Percentiles rank a stretch among this genome's conserved stretches.
These are phyloP conservation scores for Diddensiella santjacobensis DNA, from an alignment of 805 yeast species.

Conservation along the genomic window DNA sequence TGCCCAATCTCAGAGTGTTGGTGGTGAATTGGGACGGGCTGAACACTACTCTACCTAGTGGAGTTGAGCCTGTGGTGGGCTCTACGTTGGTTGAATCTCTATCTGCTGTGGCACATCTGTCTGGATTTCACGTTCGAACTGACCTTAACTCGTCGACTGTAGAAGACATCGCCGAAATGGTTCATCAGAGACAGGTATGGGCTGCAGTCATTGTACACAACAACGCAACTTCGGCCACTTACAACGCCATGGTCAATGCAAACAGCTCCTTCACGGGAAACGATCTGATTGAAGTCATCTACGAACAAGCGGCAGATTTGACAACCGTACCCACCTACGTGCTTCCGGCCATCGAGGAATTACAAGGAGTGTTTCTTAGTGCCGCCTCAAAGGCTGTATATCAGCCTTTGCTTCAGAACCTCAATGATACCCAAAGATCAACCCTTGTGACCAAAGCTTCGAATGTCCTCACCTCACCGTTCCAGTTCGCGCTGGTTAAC, in stretches of 20 bases:
- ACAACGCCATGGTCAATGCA: conserved; percentile 38
- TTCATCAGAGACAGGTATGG: conserved; percentile 62
- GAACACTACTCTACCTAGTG: conserved; percentile 19
- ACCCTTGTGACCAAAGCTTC: conserved; percentile 26
- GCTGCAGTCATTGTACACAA: conserved; percentile 50
- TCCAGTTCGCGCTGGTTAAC: conserved; percentile 33
- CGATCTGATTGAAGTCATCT: conserved; percentile 40
- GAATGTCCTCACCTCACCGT: conserved; percentile 34
- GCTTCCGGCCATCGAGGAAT: conserved; percentile 38
- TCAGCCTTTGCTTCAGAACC: conserved; percentile 31
- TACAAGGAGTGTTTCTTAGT: conserved; percentile 35
- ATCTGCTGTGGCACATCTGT: not conserved
- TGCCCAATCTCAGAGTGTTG: conserved; percentile 37
- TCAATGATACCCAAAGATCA: conserved; percentile 27
- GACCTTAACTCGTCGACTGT: conserved; percentile 26
- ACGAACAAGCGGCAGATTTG: conserved; percentile 65
- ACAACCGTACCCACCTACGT: conserved; percentile 45
- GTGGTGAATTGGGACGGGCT: conserved; percentile 39
- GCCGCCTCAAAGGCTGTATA: conserved; percentile 23
- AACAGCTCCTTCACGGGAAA: conserved; percentile 29
- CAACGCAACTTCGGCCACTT: conserved; percentile 43
- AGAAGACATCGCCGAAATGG: conserved; percentile 40
- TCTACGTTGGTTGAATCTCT: conserved; percentile 8
- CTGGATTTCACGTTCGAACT: not conserved
- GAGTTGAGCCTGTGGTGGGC: conserved; percentile 33